Conservation (phyloP, 768 basidiomycete genomes). For the Pisolithus albus region DNA sequence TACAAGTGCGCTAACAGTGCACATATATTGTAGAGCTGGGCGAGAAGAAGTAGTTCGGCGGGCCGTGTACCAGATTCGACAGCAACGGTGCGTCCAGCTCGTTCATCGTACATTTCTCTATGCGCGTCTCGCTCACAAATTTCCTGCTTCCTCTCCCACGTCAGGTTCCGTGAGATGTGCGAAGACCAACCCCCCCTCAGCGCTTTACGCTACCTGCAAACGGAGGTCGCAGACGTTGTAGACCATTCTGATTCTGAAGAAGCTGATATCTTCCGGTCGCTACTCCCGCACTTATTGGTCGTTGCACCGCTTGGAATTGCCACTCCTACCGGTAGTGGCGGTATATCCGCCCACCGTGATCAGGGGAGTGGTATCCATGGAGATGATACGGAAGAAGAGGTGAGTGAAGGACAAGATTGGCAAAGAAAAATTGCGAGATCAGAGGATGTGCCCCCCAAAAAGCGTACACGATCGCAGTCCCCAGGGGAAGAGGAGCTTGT, state of each 20-base stretch:
- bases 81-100: slow-evolving; percentile 56
- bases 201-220: slow-evolving; percentile 67
- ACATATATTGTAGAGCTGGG: slow-evolving; percentile 39
- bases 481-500: slow-evolving; percentile 31
- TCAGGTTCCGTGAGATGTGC: slow-evolving; percentile 80
- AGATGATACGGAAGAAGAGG: neutral
- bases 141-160: neutral
- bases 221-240: slow-evolving; percentile 62
- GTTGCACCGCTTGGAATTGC: slow-evolving; percentile 18
- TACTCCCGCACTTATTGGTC: slow-evolving; percentile 58
- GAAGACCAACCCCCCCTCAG: slow-evolving; percentile 49
- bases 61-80: slow-evolving; percentile 57
- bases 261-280: slow-evolving; percentile 52
- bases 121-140: neutral
- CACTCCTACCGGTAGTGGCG: neutral
- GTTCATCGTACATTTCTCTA: neutral
- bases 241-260: slow-evolving; percentile 61
- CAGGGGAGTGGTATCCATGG: neutral
- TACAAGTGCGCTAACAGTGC: neutral
- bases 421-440: neutral
- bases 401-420: neutral
- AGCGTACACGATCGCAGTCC: slow-evolving; percentile 39
- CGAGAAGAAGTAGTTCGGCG: slow-evolving; percentile 58
- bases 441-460: slow-evolving; percentile 32
- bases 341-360: neutral